phyloP scores from a whole-genome alignment of 129 eudicot species.

The Scalesia atractyloides region DNA sequence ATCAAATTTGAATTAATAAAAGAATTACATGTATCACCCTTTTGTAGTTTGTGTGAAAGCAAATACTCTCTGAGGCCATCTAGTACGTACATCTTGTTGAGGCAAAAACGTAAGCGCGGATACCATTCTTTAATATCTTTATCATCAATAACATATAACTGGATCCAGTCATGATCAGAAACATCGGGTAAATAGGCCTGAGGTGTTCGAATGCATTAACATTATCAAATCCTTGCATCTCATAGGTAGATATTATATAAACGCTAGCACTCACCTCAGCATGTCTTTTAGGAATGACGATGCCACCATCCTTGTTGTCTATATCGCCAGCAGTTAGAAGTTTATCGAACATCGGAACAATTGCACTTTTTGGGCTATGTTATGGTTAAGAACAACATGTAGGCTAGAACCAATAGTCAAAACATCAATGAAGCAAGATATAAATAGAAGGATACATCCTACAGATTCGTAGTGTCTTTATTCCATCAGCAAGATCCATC shows the following conservation, averaged over 20 bases:
- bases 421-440: conserved; percentile 18
- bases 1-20: neutral
- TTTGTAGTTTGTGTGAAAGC: conserved; percentile 41
- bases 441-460: conserved; percentile 42
- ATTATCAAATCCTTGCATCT: neutral
- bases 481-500: conserved; percentile 34
- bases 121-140: conserved; percentile 44
- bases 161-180: conserved; percentile 36
- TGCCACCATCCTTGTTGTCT: conserved; percentile 36
- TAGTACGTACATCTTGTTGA: conserved; percentile 43
- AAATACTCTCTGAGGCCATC: conserved; percentile 55
- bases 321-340: conserved; percentile 39
- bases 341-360: conserved; percentile 55
- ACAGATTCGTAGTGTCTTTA: conserved; percentile 20
- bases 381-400: conserved; percentile 35
- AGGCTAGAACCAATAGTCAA: neutral
- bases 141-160: conserved; percentile 34
- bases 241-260: neutral
- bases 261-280: conserved; percentile 54
- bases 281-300: conserved; percentile 44
- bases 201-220: neutral
- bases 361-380: conserved; percentile 33
- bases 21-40: conserved; percentile 55
- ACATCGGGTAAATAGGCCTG: conserved; percentile 53
- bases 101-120: conserved; percentile 41